A percentile compares a stretch with the other conserved stretches of the same genome.
These are phyloP conservation scores for Macrolepiota albuminosa DNA, from an alignment of 768 basidiomycete genomes.

Conservation along the genomic window DNA sequence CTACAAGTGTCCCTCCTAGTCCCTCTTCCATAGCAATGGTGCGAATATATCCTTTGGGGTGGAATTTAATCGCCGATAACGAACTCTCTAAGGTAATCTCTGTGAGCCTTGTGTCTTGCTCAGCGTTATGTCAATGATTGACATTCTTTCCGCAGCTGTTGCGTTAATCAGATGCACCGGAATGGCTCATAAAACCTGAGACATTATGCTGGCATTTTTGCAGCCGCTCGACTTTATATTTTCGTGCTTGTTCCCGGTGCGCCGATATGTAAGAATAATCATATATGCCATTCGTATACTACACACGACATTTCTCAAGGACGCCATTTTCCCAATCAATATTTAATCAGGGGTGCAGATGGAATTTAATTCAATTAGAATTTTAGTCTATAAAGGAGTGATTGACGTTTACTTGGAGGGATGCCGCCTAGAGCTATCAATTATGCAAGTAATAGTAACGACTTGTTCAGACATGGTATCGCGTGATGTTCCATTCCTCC, in stretches of 20 bases:
- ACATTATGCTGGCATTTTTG: neutral
- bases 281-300: too few species aligned
- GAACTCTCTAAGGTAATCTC: neutral
- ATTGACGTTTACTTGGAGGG: too few species aligned
- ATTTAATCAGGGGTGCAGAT: neutral
- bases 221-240: neutral
- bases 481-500: too few species aligned
- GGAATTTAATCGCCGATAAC: neutral
- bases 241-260: too few species aligned
- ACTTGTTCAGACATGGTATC: too few species aligned
- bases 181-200: neutral
- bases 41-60: neutral
- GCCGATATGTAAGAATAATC: too few species aligned
- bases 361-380: neutral
- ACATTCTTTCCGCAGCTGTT: neutral
- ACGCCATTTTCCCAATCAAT: neutral
- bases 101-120: neutral
- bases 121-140: neutral
- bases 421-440: too few species aligned
- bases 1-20: neutral
- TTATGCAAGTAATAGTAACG: too few species aligned
- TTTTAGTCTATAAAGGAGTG: too few species aligned
- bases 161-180: neutral
- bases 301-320: too few species aligned
- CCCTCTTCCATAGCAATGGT: neutral